Evolutionary conservation across 306 rosid species (phyloP).

Genomic region (Cucurbita argyrosperma): DNA sequence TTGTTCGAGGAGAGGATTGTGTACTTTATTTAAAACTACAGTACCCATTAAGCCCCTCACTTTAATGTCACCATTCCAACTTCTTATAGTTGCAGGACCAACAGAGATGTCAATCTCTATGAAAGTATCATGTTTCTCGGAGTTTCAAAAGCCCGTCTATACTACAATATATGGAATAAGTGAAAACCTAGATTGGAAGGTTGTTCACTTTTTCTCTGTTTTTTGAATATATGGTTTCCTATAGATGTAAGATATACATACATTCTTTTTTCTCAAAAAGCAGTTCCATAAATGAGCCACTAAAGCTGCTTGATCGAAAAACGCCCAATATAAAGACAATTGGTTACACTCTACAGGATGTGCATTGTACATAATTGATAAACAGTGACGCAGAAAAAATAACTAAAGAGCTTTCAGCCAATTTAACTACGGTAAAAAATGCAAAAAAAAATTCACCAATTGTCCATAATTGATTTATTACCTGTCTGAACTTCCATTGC

Average conservation of each 20-base stretch:
- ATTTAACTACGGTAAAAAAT: background rate
- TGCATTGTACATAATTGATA: background rate
- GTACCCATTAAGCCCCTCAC: background rate
- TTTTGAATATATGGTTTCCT: background rate
- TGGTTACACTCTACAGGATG: background rate
- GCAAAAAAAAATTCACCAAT: background rate
- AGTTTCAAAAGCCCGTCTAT: background rate
- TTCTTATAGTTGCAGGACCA: background rate
- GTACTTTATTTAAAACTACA: background rate
- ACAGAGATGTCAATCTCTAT: background rate
- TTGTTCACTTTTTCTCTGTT: background rate
- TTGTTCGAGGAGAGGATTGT: too few relatives aligned
- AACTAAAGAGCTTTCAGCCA: background rate
- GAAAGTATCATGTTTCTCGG: background rate
- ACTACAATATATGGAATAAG: background rate
- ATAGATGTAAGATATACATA: background rate
- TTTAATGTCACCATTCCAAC: background rate
- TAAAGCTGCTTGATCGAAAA: background rate
- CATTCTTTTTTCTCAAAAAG: background rate
- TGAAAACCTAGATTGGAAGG: background rate
- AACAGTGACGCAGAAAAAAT: background rate
- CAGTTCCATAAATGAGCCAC: background rate
- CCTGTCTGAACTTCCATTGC: conserved; percentile 49
- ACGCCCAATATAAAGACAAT: background rate
- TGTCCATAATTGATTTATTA: conserved; percentile 2